Percentiles rank a stretch among this genome's conserved stretches.
These are phyloP conservation scores for Fusarium acutatum DNA, from an alignment of 2,329 filamentous ascomycete genomes.

Conservation along the genomic window DNA sequence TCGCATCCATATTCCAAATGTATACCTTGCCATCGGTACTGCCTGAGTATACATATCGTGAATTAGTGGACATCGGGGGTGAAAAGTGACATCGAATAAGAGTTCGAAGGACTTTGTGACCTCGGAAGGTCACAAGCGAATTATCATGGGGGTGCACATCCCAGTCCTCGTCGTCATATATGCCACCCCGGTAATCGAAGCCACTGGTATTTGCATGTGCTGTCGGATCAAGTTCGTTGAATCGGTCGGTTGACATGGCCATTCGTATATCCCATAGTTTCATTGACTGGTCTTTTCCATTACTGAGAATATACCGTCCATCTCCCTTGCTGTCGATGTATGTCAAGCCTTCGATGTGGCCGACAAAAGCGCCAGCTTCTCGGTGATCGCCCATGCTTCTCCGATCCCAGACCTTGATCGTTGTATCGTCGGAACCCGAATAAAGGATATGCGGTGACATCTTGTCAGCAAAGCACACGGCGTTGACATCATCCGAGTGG, in stretches of 20 bases:
- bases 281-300: constrained; percentile 96
- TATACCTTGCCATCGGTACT: constrained; percentile 90
- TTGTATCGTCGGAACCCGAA: constrained; percentile 93
- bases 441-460: constrained; percentile 92
- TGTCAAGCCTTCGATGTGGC: constrained; percentile 72
- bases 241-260: constrained; percentile 79
- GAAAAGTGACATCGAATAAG: constrained; percentile 96
- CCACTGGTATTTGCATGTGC: constrained; percentile 61
- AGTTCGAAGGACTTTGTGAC: constrained; percentile 87
- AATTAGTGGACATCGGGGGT: constrained; percentile 84
- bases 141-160: constrained; percentile 78
- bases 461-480: constrained; percentile 93
- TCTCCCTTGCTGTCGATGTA: constrained; percentile 77
- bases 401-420: constrained; percentile 95
- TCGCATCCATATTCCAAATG: constrained; percentile 94
- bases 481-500: constrained; percentile 91
- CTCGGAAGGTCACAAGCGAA: constrained; percentile 91
- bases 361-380: constrained; percentile 71
- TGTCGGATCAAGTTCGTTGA: constrained; percentile 64
- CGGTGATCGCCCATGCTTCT: constrained; percentile 88
- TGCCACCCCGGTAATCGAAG: constrained; percentile 79
- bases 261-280: constrained; percentile 96
- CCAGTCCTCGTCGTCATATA: constrained; percentile 72
- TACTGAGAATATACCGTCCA: constrained; percentile 85
- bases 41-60: constrained; percentile 91